Evolutionary conservation across 257 asterid species (phyloP), one percentile per base, ranked within the genome.

Genomic region (Ilex asprella): DNA sequence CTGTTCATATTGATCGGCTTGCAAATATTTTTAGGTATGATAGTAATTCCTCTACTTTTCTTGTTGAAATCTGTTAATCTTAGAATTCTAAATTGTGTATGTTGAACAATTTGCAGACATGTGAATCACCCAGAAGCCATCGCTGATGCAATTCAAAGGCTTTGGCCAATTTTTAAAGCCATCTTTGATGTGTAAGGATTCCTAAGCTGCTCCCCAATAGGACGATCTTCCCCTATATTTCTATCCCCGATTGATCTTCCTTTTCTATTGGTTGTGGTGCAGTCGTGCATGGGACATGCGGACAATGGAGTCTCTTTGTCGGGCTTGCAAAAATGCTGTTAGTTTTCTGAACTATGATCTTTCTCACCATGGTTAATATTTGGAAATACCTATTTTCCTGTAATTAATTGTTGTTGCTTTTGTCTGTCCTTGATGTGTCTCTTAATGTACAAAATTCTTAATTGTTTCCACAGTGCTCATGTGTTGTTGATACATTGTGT

Each of bases 1-100:
- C 99, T 32, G 87, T 93, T 81, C 97, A 93, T 78, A 86, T 93
- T 67, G 97, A 93, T 68, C 86, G 97, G 67, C 87, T 89, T 39
- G 94, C 96, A 67, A 84, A 87, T 78, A 93, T 89, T 64, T 93
- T 87, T 75, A 89, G 99, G 96, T 90, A 80, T 56, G 39, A 21
- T 55, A 49, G 39, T 59, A 46, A 58, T 72, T 57, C 68, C 31
- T 57, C 60, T 12, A 8, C 62, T 35, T 68, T 50, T 62, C 52
- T 60, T 59, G 10, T 14, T 30, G 55, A 47, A 70, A 60, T 62
- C 65, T 57, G 67, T 54, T 35, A 29, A 29, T 41, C 51, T 39
- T 59, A 30, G 52, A 67, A 44, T 56, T 52, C 46, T 70, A 53
- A 35, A 60, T 58, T 31, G 68, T 75, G 76, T 58, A 41, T 61